Conservation (phyloP, 805 yeast genomes). For the Metschnikowia matae region DNA sequence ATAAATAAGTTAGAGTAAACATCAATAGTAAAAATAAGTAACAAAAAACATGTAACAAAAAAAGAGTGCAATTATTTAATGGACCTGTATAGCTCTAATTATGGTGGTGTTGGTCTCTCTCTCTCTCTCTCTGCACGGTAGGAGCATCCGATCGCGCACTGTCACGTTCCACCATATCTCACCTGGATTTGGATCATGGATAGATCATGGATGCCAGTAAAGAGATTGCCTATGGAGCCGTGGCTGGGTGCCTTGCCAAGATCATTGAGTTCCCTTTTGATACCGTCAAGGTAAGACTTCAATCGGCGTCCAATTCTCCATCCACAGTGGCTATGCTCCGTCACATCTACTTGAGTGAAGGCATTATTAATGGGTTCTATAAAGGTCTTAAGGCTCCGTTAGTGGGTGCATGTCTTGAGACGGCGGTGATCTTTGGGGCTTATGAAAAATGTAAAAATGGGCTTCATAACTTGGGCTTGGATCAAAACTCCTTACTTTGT, state of each 20-base stretch:
- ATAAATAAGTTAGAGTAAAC: too few species aligned
- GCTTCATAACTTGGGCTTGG: constrained; percentile 9
- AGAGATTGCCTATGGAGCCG: constrained; percentile 48
- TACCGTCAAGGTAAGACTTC: constrained; percentile 84
- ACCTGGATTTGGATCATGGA: too few species aligned
- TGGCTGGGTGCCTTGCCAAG: constrained; percentile 82
- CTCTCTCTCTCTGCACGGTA: background rate
- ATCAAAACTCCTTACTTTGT: constrained; percentile 6
- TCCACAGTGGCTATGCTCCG: constrained; percentile 65
- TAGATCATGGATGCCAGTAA: constrained; percentile 19
- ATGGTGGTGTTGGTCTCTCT: too few species aligned
- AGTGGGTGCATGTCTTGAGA: constrained; percentile 87
- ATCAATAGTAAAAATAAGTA: too few species aligned
- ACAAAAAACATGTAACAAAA: too few species aligned
- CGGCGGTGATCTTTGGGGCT: constrained; percentile 70
- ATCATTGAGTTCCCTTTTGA: constrained; percentile 89
- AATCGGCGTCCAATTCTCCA: constrained; percentile 44
- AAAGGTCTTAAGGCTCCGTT: constrained; percentile 78
- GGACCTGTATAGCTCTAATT: too few species aligned
- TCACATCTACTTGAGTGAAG: constrained; percentile 64
- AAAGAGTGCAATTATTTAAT: too few species aligned
- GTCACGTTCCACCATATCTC: background rate
- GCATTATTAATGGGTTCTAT: constrained; percentile 67
- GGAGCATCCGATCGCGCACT: background rate
- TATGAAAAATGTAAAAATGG: constrained; percentile 35